These are phyloP conservation scores for Trichoderma orchidacearum DNA, from an alignment of 495 filamentous ascomycete genomes.

Conservation along the genomic window DNA sequence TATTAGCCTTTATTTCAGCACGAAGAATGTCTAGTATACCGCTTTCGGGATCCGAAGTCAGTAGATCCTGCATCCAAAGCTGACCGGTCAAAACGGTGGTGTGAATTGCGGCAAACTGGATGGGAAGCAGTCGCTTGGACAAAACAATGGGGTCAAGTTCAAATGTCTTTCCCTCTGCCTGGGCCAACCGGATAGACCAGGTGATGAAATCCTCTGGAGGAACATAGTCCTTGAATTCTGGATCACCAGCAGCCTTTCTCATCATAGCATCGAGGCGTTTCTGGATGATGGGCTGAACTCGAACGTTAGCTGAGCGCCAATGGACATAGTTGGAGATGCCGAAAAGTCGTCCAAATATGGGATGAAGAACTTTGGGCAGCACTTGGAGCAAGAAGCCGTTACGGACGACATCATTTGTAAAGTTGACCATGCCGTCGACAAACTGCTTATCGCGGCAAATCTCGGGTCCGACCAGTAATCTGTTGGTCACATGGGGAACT, in stretches of 20 bases:
- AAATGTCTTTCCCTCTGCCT: constrained; percentile 9
- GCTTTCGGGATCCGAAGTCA: constrained; percentile 17
- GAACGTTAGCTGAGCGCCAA: constrained; percentile 11
- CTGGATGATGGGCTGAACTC: constrained; percentile 13
- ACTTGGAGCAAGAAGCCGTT: constrained; percentile 20
- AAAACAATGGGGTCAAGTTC: constrained; percentile 11
- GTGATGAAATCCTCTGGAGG: constrained; percentile 21
- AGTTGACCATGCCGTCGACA: constrained; percentile 14
- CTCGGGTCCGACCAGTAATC: constrained; percentile 13
- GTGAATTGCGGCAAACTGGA: constrained; percentile 34
- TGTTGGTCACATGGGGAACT: constrained; percentile 17
- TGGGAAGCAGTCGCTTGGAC: constrained; percentile 19
- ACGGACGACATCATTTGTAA: constrained; percentile 17
- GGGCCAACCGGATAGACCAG: constrained; percentile 21
- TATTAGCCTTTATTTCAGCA: constrained; percentile 19
- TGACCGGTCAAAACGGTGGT: constrained; percentile 30
- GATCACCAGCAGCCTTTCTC: constrained; percentile 10
- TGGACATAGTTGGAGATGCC: constrained; percentile 14
- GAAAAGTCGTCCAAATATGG: constrained; percentile 15
- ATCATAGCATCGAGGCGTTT: constrained; percentile 15
- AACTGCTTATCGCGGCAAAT: constrained; percentile 15
- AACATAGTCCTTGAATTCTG: constrained; percentile 9
- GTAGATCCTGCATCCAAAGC: constrained; percentile 27
- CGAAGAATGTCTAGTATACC: constrained; percentile 16
- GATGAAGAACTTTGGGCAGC: constrained; percentile 20